These are phyloP conservation scores for Penicillium nucicola DNA, from an alignment of 495 filamentous ascomycete species.

Conservation along the genomic window DNA sequence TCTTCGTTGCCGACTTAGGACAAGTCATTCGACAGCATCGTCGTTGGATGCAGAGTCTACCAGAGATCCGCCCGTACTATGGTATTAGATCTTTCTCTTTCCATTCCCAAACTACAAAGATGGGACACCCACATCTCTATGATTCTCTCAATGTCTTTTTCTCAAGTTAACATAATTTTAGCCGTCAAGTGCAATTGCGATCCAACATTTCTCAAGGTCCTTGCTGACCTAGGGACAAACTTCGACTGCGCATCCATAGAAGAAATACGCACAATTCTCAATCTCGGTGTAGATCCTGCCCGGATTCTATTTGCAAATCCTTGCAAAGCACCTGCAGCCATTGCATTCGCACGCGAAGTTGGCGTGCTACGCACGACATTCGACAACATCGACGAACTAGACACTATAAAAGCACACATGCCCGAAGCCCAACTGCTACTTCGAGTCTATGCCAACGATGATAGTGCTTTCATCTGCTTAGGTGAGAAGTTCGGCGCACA, in stretches of 20 bases:
- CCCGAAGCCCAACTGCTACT: constrained; percentile 26
- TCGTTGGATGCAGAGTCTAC: constrained; percentile 11
- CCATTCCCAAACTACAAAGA: not conserved
- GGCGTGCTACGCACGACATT: constrained; percentile 29
- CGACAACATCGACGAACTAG: constrained; percentile 34
- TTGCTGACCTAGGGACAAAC: constrained; percentile 22
- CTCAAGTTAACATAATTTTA: constrained; percentile 2
- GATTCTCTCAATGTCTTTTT: too few relatives aligned
- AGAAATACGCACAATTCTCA: constrained; percentile 25
- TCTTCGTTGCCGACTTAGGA: constrained; percentile 26
- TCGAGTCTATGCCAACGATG: constrained; percentile 29
- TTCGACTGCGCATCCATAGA: constrained; percentile 35
- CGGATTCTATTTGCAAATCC: constrained; percentile 35
- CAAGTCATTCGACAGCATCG: constrained; percentile 11
- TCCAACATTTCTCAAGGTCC: constrained; percentile 18
- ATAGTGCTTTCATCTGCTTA: constrained; percentile 18
- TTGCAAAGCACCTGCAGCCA: constrained; percentile 22
- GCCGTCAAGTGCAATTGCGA: constrained; percentile 40
- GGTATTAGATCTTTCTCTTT: constrained; percentile 2
- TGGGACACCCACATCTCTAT: too few relatives aligned
- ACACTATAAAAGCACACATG: constrained; percentile 24
- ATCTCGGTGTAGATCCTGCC: constrained; percentile 25
- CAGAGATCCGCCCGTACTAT: constrained; percentile 20
- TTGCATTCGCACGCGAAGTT: constrained; percentile 16
- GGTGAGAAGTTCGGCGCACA: constrained; percentile 32